Conservation (phyloP, 176 grass and related monocot species). For the Secale cereale region DNA sequence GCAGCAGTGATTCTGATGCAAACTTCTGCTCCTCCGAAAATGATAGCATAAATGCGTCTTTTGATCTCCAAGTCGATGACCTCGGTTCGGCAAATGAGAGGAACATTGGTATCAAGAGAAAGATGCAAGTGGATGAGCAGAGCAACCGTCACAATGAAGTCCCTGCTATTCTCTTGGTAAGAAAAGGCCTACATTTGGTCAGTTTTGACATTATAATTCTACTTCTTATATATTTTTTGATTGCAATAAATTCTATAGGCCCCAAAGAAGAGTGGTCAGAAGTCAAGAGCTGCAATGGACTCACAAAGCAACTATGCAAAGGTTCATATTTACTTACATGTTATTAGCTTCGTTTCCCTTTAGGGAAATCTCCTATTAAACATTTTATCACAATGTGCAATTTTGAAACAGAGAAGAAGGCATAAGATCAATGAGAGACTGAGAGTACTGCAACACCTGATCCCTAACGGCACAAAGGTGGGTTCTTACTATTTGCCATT, state of each 20-base stretch:
- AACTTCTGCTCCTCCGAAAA: background rate
- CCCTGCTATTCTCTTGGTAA: background rate
- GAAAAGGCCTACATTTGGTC: background rate
- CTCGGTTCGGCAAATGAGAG: background rate
- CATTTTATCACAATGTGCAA: background rate
- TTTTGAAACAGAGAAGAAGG: conserved; percentile 48
- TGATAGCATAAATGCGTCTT: background rate
- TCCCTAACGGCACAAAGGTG: conserved; percentile 65
- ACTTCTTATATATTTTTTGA: background rate
- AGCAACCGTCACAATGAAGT: background rate
- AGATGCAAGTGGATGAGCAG: background rate
- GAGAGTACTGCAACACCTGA: conserved; percentile 45
- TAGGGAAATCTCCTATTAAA: background rate
- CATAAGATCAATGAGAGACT: conserved; percentile 57
- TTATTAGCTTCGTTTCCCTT: background rate
- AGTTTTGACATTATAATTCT: background rate
- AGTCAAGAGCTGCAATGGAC: background rate
- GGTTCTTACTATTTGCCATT: background rate
- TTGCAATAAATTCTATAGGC: background rate
- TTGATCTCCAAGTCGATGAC: background rate
- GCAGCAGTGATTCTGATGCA: background rate
- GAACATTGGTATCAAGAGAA: background rate
- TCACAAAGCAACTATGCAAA: background rate
- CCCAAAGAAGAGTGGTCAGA: background rate
- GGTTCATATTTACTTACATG: background rate